Conservation (phyloP, 139 green algal genomes). For the Micractinium conductrix region DNA sequence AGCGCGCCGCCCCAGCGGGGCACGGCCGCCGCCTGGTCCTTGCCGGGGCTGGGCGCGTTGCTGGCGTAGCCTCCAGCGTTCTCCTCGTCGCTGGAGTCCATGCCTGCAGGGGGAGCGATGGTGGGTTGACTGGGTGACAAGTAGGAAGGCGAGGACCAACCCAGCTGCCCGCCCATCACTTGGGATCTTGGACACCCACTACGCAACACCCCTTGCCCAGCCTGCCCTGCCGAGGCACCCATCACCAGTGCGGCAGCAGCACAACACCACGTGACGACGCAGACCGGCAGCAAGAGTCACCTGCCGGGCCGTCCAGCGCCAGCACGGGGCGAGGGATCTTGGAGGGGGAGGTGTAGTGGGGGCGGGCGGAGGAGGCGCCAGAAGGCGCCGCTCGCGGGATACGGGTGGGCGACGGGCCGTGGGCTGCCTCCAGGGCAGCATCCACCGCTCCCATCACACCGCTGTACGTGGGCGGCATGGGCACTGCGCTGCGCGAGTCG, state of each 20-base stretch:
- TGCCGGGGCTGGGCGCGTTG: conserved; percentile 3
- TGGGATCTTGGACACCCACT: too few species aligned
- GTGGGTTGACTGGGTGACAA: background rate
- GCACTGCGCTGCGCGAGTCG: background rate
- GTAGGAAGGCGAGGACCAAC: too few species aligned
- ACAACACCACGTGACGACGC: too few species aligned
- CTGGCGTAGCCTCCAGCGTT: background rate
- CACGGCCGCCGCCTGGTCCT: background rate
- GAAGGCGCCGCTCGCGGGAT: too few species aligned
- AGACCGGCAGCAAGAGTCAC: too few species aligned
- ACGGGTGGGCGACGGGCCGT: too few species aligned
- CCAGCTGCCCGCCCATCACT: too few species aligned
- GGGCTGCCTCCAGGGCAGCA: background rate
- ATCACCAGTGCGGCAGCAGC: too few species aligned
- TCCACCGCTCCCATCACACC: conserved; percentile 8
- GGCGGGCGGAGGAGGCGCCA: too few species aligned
- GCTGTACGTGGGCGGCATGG: background rate
- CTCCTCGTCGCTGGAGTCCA: background rate
- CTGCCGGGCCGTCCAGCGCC: background rate
- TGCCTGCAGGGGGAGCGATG: conserved; percentile 3
- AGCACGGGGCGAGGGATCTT: conserved; percentile 4
- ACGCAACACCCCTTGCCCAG: too few species aligned
- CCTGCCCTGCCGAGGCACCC: too few species aligned
- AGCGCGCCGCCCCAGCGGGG: background rate
- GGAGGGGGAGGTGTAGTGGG: background rate